phyloP scores from a whole-genome alignment of 225 moss, liverwort and hornwort genomes.

The Pleurozium schreberi region DNA sequence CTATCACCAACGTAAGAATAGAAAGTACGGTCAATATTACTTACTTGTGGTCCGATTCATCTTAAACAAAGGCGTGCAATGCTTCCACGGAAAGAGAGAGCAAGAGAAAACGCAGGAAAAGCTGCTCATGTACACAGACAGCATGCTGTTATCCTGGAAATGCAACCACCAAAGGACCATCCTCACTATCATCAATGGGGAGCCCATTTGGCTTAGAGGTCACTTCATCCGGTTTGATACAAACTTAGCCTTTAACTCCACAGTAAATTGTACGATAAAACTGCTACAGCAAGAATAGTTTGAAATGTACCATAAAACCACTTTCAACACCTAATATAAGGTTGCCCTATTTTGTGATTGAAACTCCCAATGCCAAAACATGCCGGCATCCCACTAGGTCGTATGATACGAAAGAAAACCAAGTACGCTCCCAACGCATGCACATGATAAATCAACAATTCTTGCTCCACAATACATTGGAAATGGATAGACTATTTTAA shows the following conservation, averaged over 20 bases:
- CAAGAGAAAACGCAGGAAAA: constrained; percentile 74
- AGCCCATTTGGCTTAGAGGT: background rate
- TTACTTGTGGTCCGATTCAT: constrained; percentile 67
- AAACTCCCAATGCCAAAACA: background rate
- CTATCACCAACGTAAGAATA: background rate
- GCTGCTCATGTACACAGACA: constrained; percentile 82
- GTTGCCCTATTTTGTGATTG: background rate
- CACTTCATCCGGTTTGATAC: background rate
- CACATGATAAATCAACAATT: constrained; percentile 15
- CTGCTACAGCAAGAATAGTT: background rate
- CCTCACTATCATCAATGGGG: constrained; percentile 16
- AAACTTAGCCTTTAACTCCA: background rate
- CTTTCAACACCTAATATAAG: background rate
- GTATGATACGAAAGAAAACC: background rate
- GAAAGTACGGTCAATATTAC: background rate
- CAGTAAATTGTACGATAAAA: background rate
- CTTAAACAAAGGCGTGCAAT: constrained; percentile 72
- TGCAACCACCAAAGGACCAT: constrained; percentile 54
- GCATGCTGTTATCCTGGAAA: constrained; percentile 66
- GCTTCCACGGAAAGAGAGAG: constrained; percentile 89
- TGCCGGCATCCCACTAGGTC: background rate
- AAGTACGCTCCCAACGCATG: constrained; percentile 21
- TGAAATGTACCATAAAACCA: background rate
- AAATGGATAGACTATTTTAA: background rate
- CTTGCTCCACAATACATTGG: background rate